These are phyloP conservation scores for Chaetomiaceae sp. DNA, from an alignment of 2,329 filamentous ascomycete species.

Conservation along the genomic window DNA sequence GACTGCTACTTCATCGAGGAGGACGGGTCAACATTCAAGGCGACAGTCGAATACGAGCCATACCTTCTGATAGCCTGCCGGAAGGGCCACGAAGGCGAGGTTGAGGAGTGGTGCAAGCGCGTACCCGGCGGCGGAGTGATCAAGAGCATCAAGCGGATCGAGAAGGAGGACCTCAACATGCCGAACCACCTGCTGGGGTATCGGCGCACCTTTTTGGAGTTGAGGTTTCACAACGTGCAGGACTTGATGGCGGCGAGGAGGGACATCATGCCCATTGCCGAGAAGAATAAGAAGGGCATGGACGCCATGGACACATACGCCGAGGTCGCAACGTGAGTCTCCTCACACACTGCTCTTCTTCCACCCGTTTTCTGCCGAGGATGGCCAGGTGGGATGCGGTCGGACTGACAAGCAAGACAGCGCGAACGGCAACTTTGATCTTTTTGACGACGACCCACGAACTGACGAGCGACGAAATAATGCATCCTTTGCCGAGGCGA, in stretches of 20 bases:
- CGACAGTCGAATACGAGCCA: constrained; percentile 91
- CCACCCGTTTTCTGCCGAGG: too few species aligned
- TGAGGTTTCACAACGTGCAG: constrained; percentile 80
- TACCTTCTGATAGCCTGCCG: constrained; percentile 93
- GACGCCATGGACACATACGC: constrained; percentile 98
- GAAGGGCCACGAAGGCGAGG: constrained; percentile 81
- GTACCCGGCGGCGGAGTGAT: constrained; percentile 74
- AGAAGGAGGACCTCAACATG: constrained; percentile 92
- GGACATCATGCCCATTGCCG: constrained; percentile 82
- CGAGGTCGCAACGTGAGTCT: constrained; percentile 77
- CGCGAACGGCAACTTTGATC: constrained; percentile 78
- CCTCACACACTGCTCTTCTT: too few species aligned
- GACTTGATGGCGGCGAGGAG: constrained; percentile 81
- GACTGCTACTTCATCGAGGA: constrained; percentile 97
- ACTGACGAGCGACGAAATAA: constrained; percentile 75
- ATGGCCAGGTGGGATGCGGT: too few species aligned
- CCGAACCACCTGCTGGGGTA: constrained; percentile 95
- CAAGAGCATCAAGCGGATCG: constrained; percentile 69
- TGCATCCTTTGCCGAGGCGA: constrained; percentile 74
- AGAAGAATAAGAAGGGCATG: constrained; percentile 94
- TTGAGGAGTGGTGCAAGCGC: constrained; percentile 89
- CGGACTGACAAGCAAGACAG: constrained; percentile 38
- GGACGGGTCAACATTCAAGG: constrained; percentile 86
- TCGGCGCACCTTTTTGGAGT: constrained; percentile 77
- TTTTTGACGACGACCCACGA: constrained; percentile 85